A percentile compares a stretch with the other conserved stretches of the same genome.
Evolutionary conservation across 129 eudicot species (phyloP).

Genomic region (Calendula officinalis): DNA sequence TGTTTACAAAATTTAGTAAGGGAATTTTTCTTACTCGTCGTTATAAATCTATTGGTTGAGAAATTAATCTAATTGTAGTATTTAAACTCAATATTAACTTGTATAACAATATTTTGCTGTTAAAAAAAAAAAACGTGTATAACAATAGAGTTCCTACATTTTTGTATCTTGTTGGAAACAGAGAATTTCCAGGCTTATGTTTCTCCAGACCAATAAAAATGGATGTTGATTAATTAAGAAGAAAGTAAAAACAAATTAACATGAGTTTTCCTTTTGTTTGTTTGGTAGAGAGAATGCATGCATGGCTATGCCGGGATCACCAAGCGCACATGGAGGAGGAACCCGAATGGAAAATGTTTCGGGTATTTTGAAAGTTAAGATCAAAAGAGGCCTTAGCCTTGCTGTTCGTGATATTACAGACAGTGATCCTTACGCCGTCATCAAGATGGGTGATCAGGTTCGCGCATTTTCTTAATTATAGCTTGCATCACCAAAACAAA

Average conservation of each 20-base stretch:
- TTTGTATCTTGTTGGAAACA: slow-evolving; percentile 9
- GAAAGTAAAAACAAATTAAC: neutral
- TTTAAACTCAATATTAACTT: no score
- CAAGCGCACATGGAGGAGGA: slow-evolving; percentile 7
- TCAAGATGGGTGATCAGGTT: slow-evolving; percentile 77
- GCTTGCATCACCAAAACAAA: neutral
- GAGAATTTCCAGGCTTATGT: slow-evolving; percentile 27
- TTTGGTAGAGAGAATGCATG: slow-evolving; percentile 2
- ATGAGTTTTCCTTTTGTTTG: neutral
- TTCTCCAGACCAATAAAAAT: slow-evolving; percentile 23
- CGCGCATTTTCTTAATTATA: neutral
- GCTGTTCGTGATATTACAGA: slow-evolving; percentile 71
- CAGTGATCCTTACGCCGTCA: slow-evolving; percentile 78
- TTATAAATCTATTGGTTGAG: no score
- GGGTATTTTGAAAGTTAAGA: slow-evolving; percentile 61
- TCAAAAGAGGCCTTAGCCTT: slow-evolving; percentile 60
- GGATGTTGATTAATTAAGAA: neutral
- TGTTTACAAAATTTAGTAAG: no score
- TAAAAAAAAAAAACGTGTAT: no score
- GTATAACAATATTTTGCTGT: no score
- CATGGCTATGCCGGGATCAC: slow-evolving; percentile 18
- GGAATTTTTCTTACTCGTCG: no score
- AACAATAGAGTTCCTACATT: neutral
- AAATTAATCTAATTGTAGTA: no score
- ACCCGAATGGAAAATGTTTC: slow-evolving; percentile 36